These are phyloP conservation scores for Eutrema japonicum DNA, from an alignment of 345 rosid species.

Conservation along the genomic window DNA sequence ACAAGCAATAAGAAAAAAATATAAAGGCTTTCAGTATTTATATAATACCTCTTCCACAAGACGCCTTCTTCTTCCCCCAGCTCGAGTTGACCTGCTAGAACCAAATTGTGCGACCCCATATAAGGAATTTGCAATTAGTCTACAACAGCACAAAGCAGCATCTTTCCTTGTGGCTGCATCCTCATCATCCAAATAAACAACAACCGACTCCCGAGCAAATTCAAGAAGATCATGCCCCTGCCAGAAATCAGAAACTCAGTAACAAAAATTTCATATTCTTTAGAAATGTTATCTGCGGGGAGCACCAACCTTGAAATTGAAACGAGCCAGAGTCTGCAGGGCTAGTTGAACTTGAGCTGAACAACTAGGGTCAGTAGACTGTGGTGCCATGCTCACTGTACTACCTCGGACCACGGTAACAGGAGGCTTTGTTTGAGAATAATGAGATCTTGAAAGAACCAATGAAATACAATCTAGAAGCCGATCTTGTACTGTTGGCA, in stretches of 20 bases:
- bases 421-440: constrained; percentile 70
- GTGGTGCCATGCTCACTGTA: constrained; percentile 56
- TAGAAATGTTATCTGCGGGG: constrained; percentile 15
- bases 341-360: constrained; percentile 92
- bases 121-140: constrained; percentile 80
- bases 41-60: constrained; percentile 85
- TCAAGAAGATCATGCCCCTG: constrained; percentile 88
- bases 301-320: constrained; percentile 80
- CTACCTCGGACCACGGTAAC: constrained; percentile 62
- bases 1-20: constrained; percentile 15
- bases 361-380: constrained; percentile 67
- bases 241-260: constrained; percentile 43
- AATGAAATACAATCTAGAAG: constrained; percentile 78
- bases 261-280: constrained; percentile 11
- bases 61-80: constrained; percentile 78
- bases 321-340: constrained; percentile 89
- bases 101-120: constrained; percentile 66
- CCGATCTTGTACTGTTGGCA: constrained; percentile 83
- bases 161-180: constrained; percentile 89
- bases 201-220: constrained; percentile 91
- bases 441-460: constrained; percentile 80
- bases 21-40: constrained; percentile 26
- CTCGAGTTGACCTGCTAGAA: constrained; percentile 71
- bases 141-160: constrained; percentile 95
- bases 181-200: constrained; percentile 87